These are phyloP conservation scores for Tolypocladium paradoxum DNA, from an alignment of 2,329 filamentous ascomycete species.

Conservation along the genomic window DNA sequence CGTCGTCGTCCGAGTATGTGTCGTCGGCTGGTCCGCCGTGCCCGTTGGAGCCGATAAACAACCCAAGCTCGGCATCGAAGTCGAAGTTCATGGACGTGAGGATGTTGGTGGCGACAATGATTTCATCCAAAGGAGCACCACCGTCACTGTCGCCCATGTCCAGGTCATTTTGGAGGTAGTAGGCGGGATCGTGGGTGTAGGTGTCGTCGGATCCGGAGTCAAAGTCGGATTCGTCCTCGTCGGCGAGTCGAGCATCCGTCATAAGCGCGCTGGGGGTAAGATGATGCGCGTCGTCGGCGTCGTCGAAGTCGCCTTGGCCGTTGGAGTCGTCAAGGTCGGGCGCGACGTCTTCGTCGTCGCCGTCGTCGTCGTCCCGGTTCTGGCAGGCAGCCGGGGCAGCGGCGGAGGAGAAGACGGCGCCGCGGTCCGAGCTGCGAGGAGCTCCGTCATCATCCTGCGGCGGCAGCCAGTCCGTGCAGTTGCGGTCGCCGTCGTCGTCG, in stretches of 20 bases:
- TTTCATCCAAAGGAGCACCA: constrained; percentile 15
- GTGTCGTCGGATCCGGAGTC: constrained; percentile 1
- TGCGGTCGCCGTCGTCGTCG: background rate
- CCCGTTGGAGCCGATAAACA: background rate
- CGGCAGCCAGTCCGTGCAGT: background rate
- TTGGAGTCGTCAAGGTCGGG: background rate
- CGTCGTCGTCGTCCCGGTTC: background rate
- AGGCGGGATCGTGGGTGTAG: background rate
- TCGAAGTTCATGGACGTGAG: constrained; percentile 1
- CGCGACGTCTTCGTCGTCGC: background rate
- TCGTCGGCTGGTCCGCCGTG: background rate
- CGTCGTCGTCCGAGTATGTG: background rate
- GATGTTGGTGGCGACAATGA: background rate
- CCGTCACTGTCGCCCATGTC: constrained; percentile 25
- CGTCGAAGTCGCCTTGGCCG: background rate
- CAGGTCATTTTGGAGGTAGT: constrained; percentile 10
- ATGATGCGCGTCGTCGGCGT: background rate
- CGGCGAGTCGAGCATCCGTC: background rate
- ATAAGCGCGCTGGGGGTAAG: background rate
- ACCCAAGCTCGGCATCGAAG: constrained; percentile 1
- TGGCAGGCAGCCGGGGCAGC: background rate
- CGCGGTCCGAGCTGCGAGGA: background rate
- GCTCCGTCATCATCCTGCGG: constrained; percentile 2
- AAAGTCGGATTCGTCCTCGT: background rate
- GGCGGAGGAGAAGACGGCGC: background rate